Conservation (phyloP, 345 rosid species). For the Cardamine chenopodiifolia region DNA sequence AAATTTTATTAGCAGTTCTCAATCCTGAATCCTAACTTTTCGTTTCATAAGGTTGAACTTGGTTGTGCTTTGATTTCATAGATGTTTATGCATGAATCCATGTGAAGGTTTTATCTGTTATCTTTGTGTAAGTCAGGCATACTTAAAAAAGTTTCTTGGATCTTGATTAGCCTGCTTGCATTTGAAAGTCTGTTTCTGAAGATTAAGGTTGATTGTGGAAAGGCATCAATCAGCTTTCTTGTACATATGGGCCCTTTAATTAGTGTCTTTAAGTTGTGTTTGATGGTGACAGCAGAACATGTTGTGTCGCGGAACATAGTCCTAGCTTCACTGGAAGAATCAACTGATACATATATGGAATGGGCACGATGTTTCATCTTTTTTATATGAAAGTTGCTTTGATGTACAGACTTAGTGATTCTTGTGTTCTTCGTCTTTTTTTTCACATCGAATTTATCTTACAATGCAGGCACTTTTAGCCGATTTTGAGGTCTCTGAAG, state of each 20-base stretch:
- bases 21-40: constrained; percentile 1
- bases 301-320: constrained; percentile 13
- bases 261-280: constrained; percentile 10
- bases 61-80: constrained; percentile 16
- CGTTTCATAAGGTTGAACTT: background rate
- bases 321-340: constrained; percentile 26
- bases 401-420: constrained; percentile 13
- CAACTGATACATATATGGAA: background rate
- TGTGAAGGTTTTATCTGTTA: background rate
- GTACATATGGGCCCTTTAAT: background rate
- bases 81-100: background rate
- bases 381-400: constrained; percentile 12
- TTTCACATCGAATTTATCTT: constrained; percentile 15
- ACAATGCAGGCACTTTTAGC: constrained; percentile 63
- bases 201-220: constrained; percentile 1
- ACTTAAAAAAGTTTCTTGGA: background rate
- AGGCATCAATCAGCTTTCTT: background rate
- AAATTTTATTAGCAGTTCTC: background rate
- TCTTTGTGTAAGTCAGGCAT: background rate
- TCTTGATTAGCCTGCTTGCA: background rate
- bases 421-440: background rate
- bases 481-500: constrained; percentile 96
- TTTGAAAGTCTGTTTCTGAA: constrained; percentile 4
- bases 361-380: constrained; percentile 11
- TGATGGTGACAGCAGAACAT: constrained; percentile 29